phyloP scores from a whole-genome alignment of 2,329 filamentous ascomycete species.

The Setomelanomma holmii region DNA sequence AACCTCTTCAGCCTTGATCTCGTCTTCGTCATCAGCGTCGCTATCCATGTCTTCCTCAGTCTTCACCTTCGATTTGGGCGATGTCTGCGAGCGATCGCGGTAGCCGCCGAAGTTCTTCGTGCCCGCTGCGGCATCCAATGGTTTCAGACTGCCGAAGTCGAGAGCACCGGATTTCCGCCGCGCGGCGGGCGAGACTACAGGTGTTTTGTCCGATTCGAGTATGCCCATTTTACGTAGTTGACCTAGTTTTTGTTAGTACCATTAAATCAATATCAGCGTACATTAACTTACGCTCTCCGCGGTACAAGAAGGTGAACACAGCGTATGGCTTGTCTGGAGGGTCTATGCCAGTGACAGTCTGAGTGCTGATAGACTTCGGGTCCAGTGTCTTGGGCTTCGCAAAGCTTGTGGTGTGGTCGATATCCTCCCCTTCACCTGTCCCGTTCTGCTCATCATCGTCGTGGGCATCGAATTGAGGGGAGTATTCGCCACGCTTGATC shows the following conservation, averaged over 20 bases:
- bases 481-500: slow-evolving; percentile 98
- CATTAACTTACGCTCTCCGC: slow-evolving; percentile 80
- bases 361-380: slow-evolving; percentile 96
- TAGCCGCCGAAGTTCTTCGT: slow-evolving; percentile 91
- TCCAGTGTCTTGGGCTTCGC: slow-evolving; percentile 95
- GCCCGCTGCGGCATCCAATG: slow-evolving; percentile 78
- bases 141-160: slow-evolving; percentile 84
- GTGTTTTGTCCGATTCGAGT: slow-evolving; percentile 70
- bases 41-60: slow-evolving; percentile 72
- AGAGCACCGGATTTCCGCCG: slow-evolving; percentile 84
- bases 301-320: slow-evolving; percentile 96
- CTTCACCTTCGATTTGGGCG: slow-evolving; percentile 59
- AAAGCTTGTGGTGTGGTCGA: slow-evolving; percentile 97
- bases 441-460: slow-evolving; percentile 82
- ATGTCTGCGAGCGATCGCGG: slow-evolving; percentile 70
- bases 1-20: slow-evolving; percentile 68
- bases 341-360: slow-evolving; percentile 98
- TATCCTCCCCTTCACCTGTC: slow-evolving; percentile 73
- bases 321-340: slow-evolving; percentile 96
- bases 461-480: slow-evolving; percentile 94
- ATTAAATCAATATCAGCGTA: background rate
- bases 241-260: slow-evolving; percentile 59
- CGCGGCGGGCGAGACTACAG: slow-evolving; percentile 63
- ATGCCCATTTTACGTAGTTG: slow-evolving; percentile 98
- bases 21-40: slow-evolving; percentile 74